A percentile compares a stretch with the other conserved stretches of the same genome.
These are phyloP conservation scores for Amaranthus tricolor DNA, from an alignment of 179 eudicot species.

Conservation along the genomic window DNA sequence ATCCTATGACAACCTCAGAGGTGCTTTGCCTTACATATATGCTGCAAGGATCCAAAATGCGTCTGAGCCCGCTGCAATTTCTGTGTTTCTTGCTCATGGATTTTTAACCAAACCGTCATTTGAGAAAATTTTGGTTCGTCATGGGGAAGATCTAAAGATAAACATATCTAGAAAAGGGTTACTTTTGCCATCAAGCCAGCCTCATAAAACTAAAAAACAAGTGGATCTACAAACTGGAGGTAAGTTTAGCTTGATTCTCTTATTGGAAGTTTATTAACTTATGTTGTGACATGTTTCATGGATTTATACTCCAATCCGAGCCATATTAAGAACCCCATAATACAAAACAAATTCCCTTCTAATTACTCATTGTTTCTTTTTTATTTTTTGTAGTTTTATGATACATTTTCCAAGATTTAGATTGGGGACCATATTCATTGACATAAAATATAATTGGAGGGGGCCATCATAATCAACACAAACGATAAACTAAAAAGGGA, in stretches of 20 bases:
- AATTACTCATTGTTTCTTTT: not conserved
- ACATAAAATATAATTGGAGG: too few species aligned
- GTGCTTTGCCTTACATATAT: constrained; percentile 55
- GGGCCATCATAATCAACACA: too few species aligned
- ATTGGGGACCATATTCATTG: too few species aligned
- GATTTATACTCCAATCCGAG: not conserved
- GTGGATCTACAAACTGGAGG: constrained; percentile 48
- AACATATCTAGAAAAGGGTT: constrained; percentile 54
- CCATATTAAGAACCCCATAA: not conserved
- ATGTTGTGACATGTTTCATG: constrained; percentile 5
- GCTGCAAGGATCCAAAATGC: constrained; percentile 66
- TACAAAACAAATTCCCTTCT: not conserved
- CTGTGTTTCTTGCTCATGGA: constrained; percentile 79
- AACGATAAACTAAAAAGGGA: too few species aligned
- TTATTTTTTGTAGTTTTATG: too few species aligned
- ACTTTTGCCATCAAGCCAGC: constrained; percentile 61
- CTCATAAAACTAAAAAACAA: constrained; percentile 57
- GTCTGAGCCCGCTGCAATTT: constrained; percentile 45
- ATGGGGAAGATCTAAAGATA: constrained; percentile 61
- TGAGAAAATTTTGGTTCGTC: constrained; percentile 66
- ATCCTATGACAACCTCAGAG: constrained; percentile 37
- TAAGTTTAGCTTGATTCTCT: constrained; percentile 28
- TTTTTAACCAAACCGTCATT: constrained; percentile 77
- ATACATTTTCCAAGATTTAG: too few species aligned
- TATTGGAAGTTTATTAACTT: not conserved